Evolutionary conservation across 2,329 filamentous ascomycete species (phyloP), one percentile per base, ranked within the genome.

Genomic region (Fusarium drepaniforme): DNA sequence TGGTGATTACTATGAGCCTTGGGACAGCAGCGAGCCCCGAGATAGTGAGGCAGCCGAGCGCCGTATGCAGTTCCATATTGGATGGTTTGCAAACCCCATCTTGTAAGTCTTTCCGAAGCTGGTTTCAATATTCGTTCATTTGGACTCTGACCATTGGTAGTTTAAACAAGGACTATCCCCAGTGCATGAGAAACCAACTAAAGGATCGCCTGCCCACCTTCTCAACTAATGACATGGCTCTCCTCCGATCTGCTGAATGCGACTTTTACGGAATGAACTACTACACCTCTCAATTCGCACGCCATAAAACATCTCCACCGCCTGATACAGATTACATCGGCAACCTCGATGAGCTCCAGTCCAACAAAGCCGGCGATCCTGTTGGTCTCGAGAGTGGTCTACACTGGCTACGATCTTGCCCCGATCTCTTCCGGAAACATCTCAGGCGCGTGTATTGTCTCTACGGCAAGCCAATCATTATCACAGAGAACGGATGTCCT

Each of bases 41-140:
- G 82, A 84, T 30, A 64, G 66, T 1, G 80, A 81, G 6, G 83
- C 83, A 2, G 80, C 80, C 3, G 78, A 83, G 70, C 68, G 82
- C 1, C 67, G 81, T 0, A 82, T 85, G 81, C 70, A 83, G 16
- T 84, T 84, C 25, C 80, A 83, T 59, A 82, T 85, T 5, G 83
- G 81, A 8, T 85, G 83, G 83, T 84, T 84, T 64, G 83, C 82
- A 1, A 80, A 84, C 56, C 83, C 83, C 12, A 81, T 85, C 8
- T 84, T 84, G 75, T 74, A 23, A 61, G 73, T 49, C 44, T 12
- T 42, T 4, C 9, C 2, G 3, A 3, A 21, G 1, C 6, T 12
- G 21, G 5, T n/a, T 5, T 42, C 7, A 28, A 33, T 9, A 9
- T 4, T n/a, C 2, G 18, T 28, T 13, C 25, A 15, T 37, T 5